Base-by-base conservation (phyloP, 352 stramenopile genomes). In the Pythium aristosporum region DNA sequence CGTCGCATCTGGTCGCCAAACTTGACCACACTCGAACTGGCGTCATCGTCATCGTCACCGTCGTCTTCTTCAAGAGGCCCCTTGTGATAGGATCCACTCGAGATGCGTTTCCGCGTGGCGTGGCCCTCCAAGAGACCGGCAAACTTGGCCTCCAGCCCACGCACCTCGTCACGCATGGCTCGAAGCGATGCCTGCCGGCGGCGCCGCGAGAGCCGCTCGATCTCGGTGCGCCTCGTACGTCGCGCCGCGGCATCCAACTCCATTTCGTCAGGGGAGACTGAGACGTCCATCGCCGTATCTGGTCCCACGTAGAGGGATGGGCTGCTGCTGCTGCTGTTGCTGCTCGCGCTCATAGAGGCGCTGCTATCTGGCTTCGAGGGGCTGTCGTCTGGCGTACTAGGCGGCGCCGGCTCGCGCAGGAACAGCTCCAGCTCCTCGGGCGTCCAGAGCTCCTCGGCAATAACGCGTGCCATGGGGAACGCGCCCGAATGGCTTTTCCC, bases 171-270 rank as follows among this genome's bases (percentile, higher is more conserved):
- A 30, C 54, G 56, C 56, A 64, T 64, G 12, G 37, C 37, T 5
- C 55, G 39, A 18, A 64, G 34, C 15, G 55, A 41, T 39, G 48
- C 39, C 41, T 69, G 63, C 13, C 63, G 63, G 15, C 63, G 54
- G 25, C 56, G 54, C 41, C 63, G 49, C 42, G 63, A 69, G 20
- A 65, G 47, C 36, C 56, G 54, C 48, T 69, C 63, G 20, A 69
- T 69, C 49, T 69, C 63, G 5, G 63, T 65, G 25, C 63, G 63
- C 16, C 63, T 55, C 28, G 28, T 16, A 37, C 63, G 63, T 28
- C 34, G 36, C n/a, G 61, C 46, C 8, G 52, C 43, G 6, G 61
- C 53, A n/a, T 57, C 46, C 21, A 67, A 41, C 16, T 66, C 59
- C 10, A 5, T 23, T n/a, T 67, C 60, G 41, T 23, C 30, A 30